A percentile compares a stretch with the other conserved stretches of the same genome.
Evolutionary conservation across 768 basidiomycete genomes (phyloP).

Genomic region (Xerocomellus amylosporus): DNA sequence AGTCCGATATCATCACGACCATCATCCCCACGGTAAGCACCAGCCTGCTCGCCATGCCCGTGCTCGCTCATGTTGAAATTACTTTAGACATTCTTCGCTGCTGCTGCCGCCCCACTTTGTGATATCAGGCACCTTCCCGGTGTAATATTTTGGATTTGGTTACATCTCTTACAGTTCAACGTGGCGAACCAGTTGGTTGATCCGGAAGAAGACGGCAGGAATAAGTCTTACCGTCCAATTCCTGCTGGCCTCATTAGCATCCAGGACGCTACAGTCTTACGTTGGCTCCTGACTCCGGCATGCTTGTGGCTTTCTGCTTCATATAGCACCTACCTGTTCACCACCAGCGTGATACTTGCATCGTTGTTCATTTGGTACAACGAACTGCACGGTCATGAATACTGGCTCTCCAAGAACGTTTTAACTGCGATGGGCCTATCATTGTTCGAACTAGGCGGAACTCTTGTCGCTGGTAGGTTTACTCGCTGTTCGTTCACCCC

Average conservation of each 20-base stretch:
- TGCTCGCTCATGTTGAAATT: neutral
- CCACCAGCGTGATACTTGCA: slow-evolving; percentile 30
- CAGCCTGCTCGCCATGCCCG: neutral
- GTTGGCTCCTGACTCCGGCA: slow-evolving; percentile 35
- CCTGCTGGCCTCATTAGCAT: slow-evolving; percentile 43
- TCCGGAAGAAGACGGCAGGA: slow-evolving; percentile 42
- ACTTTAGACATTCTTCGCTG: slow-evolving; percentile 35
- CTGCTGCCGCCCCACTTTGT: slow-evolving; percentile 32
- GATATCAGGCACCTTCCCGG: slow-evolving; percentile 21
- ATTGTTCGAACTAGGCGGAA: slow-evolving; percentile 38
- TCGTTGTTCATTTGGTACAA: slow-evolving; percentile 38
- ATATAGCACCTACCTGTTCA: slow-evolving; percentile 32
- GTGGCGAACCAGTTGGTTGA: slow-evolving; percentile 42
- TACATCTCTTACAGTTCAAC: slow-evolving; percentile 46
- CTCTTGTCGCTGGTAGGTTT: slow-evolving; percentile 35
- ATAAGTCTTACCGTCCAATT: slow-evolving; percentile 46
- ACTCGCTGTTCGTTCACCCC: neutral
- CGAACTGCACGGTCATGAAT: slow-evolving; percentile 29
- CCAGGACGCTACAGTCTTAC: slow-evolving; percentile 35
- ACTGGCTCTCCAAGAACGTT: slow-evolving; percentile 36
- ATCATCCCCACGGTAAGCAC: slow-evolving; percentile 27
- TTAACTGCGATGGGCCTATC: slow-evolving; percentile 38
- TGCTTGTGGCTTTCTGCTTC: slow-evolving; percentile 38
- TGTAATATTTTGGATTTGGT: slow-evolving; percentile 43
- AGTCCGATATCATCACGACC: slow-evolving; percentile 26